A percentile compares a stretch with the other conserved stretches of the same genome.
phyloP scores from a whole-genome alignment of 768 basidiomycete genomes.

The Lactarius sp. region DNA sequence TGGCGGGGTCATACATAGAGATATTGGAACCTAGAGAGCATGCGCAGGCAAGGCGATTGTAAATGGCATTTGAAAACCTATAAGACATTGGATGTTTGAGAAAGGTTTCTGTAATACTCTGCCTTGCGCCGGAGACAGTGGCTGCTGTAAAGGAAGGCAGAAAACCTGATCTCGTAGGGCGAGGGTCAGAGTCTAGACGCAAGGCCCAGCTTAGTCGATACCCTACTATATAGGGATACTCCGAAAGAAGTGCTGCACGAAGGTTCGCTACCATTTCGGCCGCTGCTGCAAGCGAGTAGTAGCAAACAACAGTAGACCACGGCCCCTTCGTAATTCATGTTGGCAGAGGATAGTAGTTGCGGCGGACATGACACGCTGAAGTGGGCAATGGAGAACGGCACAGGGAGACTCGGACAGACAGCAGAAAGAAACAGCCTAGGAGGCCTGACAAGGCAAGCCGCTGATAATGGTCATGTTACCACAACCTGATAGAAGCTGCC shows the following conservation, averaged over 20 bases:
- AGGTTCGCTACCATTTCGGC: slow-evolving; percentile 1
- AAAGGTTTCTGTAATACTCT: slow-evolving; percentile 8
- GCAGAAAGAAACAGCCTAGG: not conserved
- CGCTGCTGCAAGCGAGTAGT: not conserved
- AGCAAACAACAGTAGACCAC: not conserved
- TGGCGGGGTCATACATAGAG: slow-evolving; percentile 12
- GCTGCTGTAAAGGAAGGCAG: not conserved
- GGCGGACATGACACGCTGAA: not conserved
- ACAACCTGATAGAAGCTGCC: not conserved
- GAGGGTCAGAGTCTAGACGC: not conserved
- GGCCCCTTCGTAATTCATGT: not conserved
- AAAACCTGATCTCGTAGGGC: slow-evolving; percentile 3
- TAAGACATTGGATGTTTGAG: slow-evolving; percentile 5
- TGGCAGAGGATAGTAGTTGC: not conserved
- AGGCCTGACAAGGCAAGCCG: not conserved
- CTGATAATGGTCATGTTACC: not conserved
- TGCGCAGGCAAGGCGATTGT: slow-evolving; percentile 6
- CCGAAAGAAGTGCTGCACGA: not conserved
- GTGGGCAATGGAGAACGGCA: not conserved
- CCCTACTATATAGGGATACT: not conserved
- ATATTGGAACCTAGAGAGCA: not conserved
- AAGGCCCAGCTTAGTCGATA: not conserved
- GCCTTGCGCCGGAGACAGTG: not conserved
- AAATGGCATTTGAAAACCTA: slow-evolving; percentile 16
- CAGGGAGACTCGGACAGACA: not conserved